Evolutionary conservation across 192 early-diverging fungal species (phyloP).

Genomic region (Backusella luteola): DNA sequence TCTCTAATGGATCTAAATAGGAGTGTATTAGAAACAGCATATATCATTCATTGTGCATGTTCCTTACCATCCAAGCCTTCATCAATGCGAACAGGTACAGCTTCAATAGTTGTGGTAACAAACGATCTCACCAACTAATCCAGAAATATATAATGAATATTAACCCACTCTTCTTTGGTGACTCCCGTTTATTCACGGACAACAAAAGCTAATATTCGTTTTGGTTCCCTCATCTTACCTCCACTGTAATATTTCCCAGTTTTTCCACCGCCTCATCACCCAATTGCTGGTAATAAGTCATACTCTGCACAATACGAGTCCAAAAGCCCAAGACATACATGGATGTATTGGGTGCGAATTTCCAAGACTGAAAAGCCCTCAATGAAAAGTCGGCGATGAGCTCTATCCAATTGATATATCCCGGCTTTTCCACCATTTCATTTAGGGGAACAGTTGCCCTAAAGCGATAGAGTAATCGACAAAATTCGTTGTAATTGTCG

Average conservation of each 20-base stretch:
- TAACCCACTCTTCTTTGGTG: neutral
- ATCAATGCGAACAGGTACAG: slow-evolving; percentile 48
- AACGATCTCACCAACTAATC: slow-evolving; percentile 49
- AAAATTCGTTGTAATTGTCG: slow-evolving; percentile 85
- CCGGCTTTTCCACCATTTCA: slow-evolving; percentile 74
- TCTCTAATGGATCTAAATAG: slow-evolving; percentile 55
- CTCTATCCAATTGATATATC: slow-evolving; percentile 68
- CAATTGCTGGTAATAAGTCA: slow-evolving; percentile 40
- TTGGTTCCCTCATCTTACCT: slow-evolving; percentile 15
- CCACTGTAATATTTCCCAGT: slow-evolving; percentile 49
- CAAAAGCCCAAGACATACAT: slow-evolving; percentile 84
- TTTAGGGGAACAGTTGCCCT: slow-evolving; percentile 76
- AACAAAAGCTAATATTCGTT: neutral
- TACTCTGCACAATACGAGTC: slow-evolving; percentile 72
- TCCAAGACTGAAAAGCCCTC: slow-evolving; percentile 59
- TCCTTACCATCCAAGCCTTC: slow-evolving; percentile 55
- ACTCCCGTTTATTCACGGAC: too few species aligned
- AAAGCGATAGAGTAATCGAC: slow-evolving; percentile 78
- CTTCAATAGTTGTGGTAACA: slow-evolving; percentile 49
- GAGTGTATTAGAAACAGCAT: too few species aligned
- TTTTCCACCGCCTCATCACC: slow-evolving; percentile 24
- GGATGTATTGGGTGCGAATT: slow-evolving; percentile 75
- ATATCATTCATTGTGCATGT: neutral
- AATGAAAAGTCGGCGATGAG: slow-evolving; percentile 63
- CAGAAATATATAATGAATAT: neutral